Conservation (phyloP, 192 early-diverging fungal genomes). For the Geosiphon pyriformis region DNA sequence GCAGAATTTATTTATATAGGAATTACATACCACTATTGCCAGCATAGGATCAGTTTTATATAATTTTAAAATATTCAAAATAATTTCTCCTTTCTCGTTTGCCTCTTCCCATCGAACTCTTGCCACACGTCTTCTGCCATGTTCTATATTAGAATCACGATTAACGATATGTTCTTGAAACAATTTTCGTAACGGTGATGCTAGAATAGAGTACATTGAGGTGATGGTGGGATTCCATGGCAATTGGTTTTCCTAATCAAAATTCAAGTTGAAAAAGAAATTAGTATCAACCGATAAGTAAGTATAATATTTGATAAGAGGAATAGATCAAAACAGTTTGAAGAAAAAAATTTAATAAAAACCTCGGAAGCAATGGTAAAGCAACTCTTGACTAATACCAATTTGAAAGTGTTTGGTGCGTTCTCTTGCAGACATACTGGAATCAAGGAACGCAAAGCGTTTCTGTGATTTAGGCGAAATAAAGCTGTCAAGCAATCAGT, state of each 20-base stretch:
- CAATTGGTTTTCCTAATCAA: slow-evolving; percentile 45
- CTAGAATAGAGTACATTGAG: slow-evolving; percentile 51
- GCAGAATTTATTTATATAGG: not conserved
- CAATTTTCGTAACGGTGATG: slow-evolving; percentile 53
- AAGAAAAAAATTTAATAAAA: slow-evolving; percentile 1
- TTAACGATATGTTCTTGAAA: slow-evolving; percentile 50
- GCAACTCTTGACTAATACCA: slow-evolving; percentile 75
- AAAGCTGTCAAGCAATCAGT: slow-evolving; percentile 69
- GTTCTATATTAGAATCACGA: slow-evolving; percentile 33
- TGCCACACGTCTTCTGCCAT: slow-evolving; percentile 41
- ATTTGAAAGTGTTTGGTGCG: slow-evolving; percentile 69
- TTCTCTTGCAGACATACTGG: slow-evolving; percentile 63
- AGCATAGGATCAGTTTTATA: slow-evolving; percentile 73
- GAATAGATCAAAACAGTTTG: no score
- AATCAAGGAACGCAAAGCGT: slow-evolving; percentile 65
- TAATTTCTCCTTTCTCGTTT: slow-evolving; percentile 78
- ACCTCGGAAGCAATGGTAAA: slow-evolving; percentile 62
- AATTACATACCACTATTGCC: slow-evolving; percentile 57
- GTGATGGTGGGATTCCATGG: slow-evolving; percentile 67
- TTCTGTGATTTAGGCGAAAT: slow-evolving; percentile 71
- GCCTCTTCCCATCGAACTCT: slow-evolving; percentile 40
- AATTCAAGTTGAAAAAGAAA: no score
- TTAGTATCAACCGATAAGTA: no score
- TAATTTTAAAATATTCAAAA: slow-evolving; percentile 67
- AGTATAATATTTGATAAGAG: no score